Percentiles rank a stretch among this genome's conserved stretches.
Conservation (phyloP, 1,284 basidiomycete genomes). For the Singerocomus rubriflavus region DNA sequence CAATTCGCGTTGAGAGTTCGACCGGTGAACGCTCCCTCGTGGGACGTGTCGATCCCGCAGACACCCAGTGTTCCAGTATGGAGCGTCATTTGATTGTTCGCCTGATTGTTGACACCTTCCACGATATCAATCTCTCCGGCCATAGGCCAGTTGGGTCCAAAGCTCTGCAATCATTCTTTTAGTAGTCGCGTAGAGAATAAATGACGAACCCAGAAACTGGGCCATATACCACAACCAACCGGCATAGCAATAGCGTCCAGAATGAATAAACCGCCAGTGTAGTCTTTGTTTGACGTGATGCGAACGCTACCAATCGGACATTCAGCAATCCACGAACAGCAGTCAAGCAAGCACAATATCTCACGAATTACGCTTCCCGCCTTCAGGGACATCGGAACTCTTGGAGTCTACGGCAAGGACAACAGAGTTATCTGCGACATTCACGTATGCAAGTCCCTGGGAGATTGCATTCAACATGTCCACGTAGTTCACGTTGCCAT, state of each 20-base stretch:
- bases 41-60: slow-evolving; percentile 12
- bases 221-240: slow-evolving; percentile 78
- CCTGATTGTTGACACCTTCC: slow-evolving; percentile 60
- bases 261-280: slow-evolving; percentile 70
- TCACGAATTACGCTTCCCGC: slow-evolving; percentile 61
- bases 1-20: slow-evolving; percentile 37
- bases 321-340: slow-evolving; percentile 16
- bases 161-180: slow-evolving; percentile 27
- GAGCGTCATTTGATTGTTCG: slow-evolving; percentile 65
- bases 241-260: slow-evolving; percentile 74
- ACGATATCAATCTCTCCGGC: slow-evolving; percentile 69
- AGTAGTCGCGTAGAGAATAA: background rate
- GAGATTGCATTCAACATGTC: slow-evolving; percentile 41
- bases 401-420: slow-evolving; percentile 62
- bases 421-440: slow-evolving; percentile 38
- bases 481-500: slow-evolving; percentile 61
- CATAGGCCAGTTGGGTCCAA: slow-evolving; percentile 66
- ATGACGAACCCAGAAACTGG: slow-evolving; percentile 52
- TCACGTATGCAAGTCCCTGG: slow-evolving; percentile 56
- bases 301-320: slow-evolving; percentile 49
- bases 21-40: slow-evolving; percentile 22
- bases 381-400: slow-evolving; percentile 41
- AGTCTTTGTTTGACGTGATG: slow-evolving; percentile 62
- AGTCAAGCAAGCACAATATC: slow-evolving; percentile 23
- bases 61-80: slow-evolving; percentile 44